Base-by-base conservation (phyloP, 805 yeast genomes). In the Kazachstania martiniae region DNA sequence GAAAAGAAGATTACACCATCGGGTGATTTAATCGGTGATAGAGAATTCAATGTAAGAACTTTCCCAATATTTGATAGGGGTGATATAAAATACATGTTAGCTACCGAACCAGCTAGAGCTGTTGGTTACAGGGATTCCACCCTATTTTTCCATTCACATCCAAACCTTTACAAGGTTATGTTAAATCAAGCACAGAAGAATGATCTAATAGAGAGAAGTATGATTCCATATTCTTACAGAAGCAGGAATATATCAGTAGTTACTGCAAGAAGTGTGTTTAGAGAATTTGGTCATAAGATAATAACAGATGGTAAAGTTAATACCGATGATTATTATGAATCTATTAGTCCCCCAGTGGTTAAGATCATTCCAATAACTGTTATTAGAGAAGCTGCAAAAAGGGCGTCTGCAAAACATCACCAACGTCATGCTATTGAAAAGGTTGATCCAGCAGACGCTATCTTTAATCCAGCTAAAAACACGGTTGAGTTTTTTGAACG, bases 51-150 rank as follows among this genome's bases (percentile, higher is more conserved):
- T 37, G 74, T 78, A 34, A 70, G 77, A 38, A 70, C 80, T 0
- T 82, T 82, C 56, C 76, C 75, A 5, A 63, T 80, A 7, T 36
- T 44, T 15, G 61, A 59, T 12, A 61, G 44, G 21, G 95, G 94
- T 7, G 72, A 74, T 14, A 67, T 77, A 42, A 65, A 77, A 36
- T 91, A 74, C 56, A 87, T 89, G 94, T 71, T 91, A 29, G 78
- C 94, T 2, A 87, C 97, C 0, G 98, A 91, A 51, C 95, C 95
- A 3, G 96, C 98, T 1, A 71, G 97, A 44, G 75, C 89, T 48
- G 85, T 89, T 39, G 97, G 96, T 3, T 83, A 86, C 60, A 70
- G 95, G 44, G 96, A 89, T 52, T 83, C 95, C 2, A 86, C 89
- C 49, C 63, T 86, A 33, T 65, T 89, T 38, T 86, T 89, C 61